A percentile compares a stretch with the other conserved stretches of the same genome.
These are phyloP conservation scores for Pleurotus tuoliensis DNA, from an alignment of 768 basidiomycete species.

Conservation along the genomic window DNA sequence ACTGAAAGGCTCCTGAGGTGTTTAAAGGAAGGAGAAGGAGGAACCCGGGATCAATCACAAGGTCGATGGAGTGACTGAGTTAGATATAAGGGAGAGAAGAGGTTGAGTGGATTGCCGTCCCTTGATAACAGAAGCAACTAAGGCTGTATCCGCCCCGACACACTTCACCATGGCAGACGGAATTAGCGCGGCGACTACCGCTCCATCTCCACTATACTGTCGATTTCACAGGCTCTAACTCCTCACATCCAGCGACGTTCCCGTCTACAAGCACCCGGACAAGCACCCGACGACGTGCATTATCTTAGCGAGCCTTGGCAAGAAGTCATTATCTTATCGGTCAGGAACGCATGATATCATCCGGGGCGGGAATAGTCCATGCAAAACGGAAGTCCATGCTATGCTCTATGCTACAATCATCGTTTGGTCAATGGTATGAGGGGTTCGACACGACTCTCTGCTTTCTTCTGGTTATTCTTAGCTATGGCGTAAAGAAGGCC, in stretches of 20 bases:
- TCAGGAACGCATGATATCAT: conserved; percentile 1
- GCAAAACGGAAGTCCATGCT: not conserved
- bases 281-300: conserved; percentile 2
- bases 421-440: conserved; percentile 65
- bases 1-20: conserved; percentile 2
- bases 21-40: conserved; percentile 11
- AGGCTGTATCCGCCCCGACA: conserved; percentile 19
- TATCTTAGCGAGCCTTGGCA: conserved; percentile 13
- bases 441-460: conserved; percentile 50
- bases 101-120: conserved; percentile 1
- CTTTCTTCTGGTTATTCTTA: conserved; percentile 88
- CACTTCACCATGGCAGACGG: conserved; percentile 7
- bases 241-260: conserved; percentile 6
- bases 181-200: conserved; percentile 25
- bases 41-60: conserved; percentile 10
- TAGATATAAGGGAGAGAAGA: conserved; percentile 1
- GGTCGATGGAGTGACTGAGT: conserved; percentile 12
- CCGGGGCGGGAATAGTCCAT: not conserved
- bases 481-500: conserved; percentile 91
- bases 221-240: conserved; percentile 8
- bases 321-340: conserved; percentile 13
- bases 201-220: conserved; percentile 21
- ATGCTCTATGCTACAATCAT: conserved; percentile 29
- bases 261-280: conserved; percentile 21
- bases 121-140: conserved; percentile 6